phyloP scores from a whole-genome alignment of 2,329 filamentous ascomycete species.

The Zalaria obscura region DNA sequence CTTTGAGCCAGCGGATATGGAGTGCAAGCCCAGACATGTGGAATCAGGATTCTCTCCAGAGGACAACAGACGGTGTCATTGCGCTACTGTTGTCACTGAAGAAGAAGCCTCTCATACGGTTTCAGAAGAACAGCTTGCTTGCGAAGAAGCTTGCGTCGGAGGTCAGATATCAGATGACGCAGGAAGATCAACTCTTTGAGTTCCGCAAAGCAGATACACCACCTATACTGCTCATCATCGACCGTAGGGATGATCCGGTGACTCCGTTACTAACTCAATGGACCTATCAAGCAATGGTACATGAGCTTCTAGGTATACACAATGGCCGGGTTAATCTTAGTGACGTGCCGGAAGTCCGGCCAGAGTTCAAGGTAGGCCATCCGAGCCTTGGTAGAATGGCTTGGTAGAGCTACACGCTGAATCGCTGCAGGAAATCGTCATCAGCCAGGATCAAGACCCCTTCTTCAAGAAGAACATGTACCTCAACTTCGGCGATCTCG shows the following conservation, averaged over 20 bases:
- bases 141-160: conserved; percentile 90
- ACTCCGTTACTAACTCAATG: conserved; percentile 91
- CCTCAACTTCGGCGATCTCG: conserved; percentile 89
- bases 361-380: conserved; percentile 53
- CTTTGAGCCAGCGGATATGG: conserved; percentile 67
- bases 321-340: conserved; percentile 89
- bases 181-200: conserved; percentile 93
- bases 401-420: background rate
- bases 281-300: conserved; percentile 99
- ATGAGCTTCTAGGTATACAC: conserved; percentile 83
- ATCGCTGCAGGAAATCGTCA: conserved; percentile 60
- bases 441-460: conserved; percentile 92
- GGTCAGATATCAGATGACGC: conserved; percentile 80
- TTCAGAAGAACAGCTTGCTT: conserved; percentile 77
- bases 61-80: conserved; percentile 75
- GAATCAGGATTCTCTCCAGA: conserved; percentile 77
- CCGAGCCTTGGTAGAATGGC: too few relatives aligned
- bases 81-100: conserved; percentile 79
- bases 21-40: conserved; percentile 68
- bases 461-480: conserved; percentile 99
- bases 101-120: conserved; percentile 91
- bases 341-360: conserved; percentile 67
- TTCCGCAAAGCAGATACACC: conserved; percentile 91
- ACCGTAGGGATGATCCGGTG: conserved; percentile 85
- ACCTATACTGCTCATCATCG: conserved; percentile 78